Evolutionary conservation across 1,284 basidiomycete species (phyloP), one percentile per base, ranked within the genome.

Genomic region (Pholiota adiposa): DNA sequence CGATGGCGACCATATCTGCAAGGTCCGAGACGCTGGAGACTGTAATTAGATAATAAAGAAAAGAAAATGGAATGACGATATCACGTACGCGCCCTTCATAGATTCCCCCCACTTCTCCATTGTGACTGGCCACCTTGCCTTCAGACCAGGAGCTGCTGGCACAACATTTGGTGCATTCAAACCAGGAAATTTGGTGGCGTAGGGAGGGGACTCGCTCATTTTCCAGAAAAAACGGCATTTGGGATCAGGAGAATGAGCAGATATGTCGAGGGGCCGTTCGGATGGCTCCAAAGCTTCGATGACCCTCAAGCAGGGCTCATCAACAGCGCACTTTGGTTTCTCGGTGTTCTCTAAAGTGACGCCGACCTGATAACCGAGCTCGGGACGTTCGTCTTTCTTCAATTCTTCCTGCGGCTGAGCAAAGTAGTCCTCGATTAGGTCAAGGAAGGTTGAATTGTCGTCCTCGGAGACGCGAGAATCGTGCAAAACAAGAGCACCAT

Each of bases 201-300:
- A 92, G 0, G 93, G 91, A 0, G 93, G 91, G 9, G 76, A 76
- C 54, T 86, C 81, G 61, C 85, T 82, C 93, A 96, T 95, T 67
- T 85, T 90, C 85, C 93, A 94, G 75, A 96, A 96, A 81, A 96
- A 96, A 65, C 94, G 84, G 71, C 93, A 96, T 74, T 97, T 97
- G 0, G 94, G 95, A 72, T 97, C 94, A 0, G 93, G 92, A 9
- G 83, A 80, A 66, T 94, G 90, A 1, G 80, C 87, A 27, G 78
- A 79, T 60, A 92, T 87, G 71, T 97, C 95, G 49, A 97, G 73
- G 2, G 95, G 94, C 34, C 95, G 76, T 70, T 97, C 92, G 0
- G 80, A 75, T 1, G 87, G 86, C 40, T 90, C 90, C 21, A 97
- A 80, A 1, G 79, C 79, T 55, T 84, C 83, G 63, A 94, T 94